phyloP scores from a whole-genome alignment of 768 basidiomycete species.

The Psilocybe subaeruginosa region DNA sequence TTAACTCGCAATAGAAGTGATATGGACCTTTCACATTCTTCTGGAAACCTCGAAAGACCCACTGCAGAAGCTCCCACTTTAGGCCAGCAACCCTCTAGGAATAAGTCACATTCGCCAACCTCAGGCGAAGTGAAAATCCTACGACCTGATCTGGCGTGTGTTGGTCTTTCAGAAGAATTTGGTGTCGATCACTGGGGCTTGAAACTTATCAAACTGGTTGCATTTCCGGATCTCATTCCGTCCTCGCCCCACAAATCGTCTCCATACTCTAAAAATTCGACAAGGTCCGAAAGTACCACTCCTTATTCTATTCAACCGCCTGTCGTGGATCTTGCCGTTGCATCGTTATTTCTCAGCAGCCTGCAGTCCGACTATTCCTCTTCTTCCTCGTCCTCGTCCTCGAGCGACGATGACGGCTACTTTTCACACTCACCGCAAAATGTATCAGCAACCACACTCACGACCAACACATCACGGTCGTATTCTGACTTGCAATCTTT shows the following conservation, averaged over 20 bases:
- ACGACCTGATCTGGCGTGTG: constrained; percentile 73
- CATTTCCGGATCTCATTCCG: constrained; percentile 74
- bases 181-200: constrained; percentile 72
- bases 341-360: constrained; percentile 7
- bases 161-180: constrained; percentile 70
- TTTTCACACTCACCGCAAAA: constrained; percentile 60
- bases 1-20: constrained; percentile 51
- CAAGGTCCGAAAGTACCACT: not conserved
- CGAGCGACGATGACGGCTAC: constrained; percentile 57
- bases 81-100: constrained; percentile 23
- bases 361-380: constrained; percentile 7
- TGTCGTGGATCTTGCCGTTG: constrained; percentile 11
- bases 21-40: constrained; percentile 28
- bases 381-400: constrained; percentile 24
- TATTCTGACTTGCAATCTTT: constrained; percentile 41
- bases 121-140: constrained; percentile 64
- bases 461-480: constrained; percentile 44
- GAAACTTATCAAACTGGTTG: constrained; percentile 78
- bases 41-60: not conserved
- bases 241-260: constrained; percentile 19
- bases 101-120: constrained; percentile 56
- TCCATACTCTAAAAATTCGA: constrained; percentile 14
- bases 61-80: not conserved
- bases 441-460: constrained; percentile 34
- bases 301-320: constrained; percentile 3